phyloP scores from a whole-genome alignment of 1,139 yeast species.

The Geotrichum carabidarum region DNA sequence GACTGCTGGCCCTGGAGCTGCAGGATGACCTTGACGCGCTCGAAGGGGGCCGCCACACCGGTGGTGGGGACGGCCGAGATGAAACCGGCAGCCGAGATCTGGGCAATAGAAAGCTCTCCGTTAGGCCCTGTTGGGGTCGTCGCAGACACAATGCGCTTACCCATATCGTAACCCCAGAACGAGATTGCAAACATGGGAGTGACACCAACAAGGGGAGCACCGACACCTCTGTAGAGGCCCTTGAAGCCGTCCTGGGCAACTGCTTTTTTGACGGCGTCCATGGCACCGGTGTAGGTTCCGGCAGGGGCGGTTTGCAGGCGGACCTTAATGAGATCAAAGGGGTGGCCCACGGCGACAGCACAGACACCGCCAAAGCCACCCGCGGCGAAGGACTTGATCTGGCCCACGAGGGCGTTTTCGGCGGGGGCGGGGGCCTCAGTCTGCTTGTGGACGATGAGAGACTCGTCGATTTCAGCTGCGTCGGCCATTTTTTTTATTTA shows the following conservation, averaged over 20 bases:
- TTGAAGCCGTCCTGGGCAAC: conserved; percentile 64
- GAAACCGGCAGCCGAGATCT: conserved; percentile 92
- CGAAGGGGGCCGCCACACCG: conserved; percentile 92
- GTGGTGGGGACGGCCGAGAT: conserved; percentile 93
- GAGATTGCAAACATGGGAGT: conserved; percentile 98
- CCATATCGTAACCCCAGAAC: conserved; percentile 96
- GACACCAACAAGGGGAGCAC: conserved; percentile 88
- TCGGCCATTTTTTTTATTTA: conserved; percentile 12
- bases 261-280: conserved; percentile 64
- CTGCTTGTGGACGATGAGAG: background rate
- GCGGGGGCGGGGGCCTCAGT: conserved; percentile 1
- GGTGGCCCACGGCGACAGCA: conserved; percentile 92
- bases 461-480: conserved; percentile 18
- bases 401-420: conserved; percentile 36
- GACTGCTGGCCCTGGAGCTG: conserved; percentile 64
- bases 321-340: conserved; percentile 89
- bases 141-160: conserved; percentile 62
- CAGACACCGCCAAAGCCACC: conserved; percentile 86
- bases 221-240: conserved; percentile 83
- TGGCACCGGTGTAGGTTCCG: conserved; percentile 57
- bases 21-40: conserved; percentile 88
- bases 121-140: conserved; percentile 31
- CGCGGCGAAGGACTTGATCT: conserved; percentile 73
- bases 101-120: conserved; percentile 51
- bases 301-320: conserved; percentile 60